phyloP scores from a whole-genome alignment of 805 yeast genomes.

The Saccharomycopsis oosterbeekiorum region DNA sequence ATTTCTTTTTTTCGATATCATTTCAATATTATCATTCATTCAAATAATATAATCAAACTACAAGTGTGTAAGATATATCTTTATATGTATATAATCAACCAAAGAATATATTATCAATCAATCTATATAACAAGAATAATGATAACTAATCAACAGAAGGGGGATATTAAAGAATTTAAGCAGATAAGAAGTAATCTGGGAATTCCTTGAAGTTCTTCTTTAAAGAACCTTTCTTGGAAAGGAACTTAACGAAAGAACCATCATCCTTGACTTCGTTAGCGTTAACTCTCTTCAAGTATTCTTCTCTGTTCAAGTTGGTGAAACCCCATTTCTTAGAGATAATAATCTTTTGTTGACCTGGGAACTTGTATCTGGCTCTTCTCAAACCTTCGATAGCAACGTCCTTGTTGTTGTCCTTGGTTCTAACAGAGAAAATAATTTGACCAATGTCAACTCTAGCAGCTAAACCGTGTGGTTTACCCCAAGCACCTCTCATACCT shows the following conservation, averaged over 20 bases:
- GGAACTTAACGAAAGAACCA: conserved; percentile 99
- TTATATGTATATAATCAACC: not conserved
- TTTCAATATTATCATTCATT: not conserved
- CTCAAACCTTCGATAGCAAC: conserved; percentile 98
- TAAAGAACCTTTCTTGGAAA: conserved; percentile 91
- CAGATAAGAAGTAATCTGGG: conserved; percentile 68
- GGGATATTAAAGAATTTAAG: conserved; percentile 24
- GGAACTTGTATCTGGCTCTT: conserved; percentile 99
- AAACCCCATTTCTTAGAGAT: conserved; percentile 99
- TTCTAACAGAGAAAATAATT: conserved; percentile 94
- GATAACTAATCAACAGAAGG: not conserved
- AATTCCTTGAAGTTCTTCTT: conserved; percentile 84
- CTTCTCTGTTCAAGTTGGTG: conserved; percentile 98
- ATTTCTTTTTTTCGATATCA: not conserved
- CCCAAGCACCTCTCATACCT: conserved; percentile 99
- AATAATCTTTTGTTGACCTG: conserved; percentile 99
- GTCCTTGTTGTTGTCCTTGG: conserved; percentile 96
- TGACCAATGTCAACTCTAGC: conserved; percentile 99
- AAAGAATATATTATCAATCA: conserved; percentile 1
- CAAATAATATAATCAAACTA: not conserved
- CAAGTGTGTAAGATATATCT: not conserved
- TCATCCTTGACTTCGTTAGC: conserved; percentile 98
- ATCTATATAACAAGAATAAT: not conserved
- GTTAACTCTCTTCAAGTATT: conserved; percentile 87
- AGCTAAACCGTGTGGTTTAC: conserved; percentile 99